phyloP scores from a whole-genome alignment of 2,329 filamentous ascomycete genomes.

The Paraconiothyrium brasiliense region DNA sequence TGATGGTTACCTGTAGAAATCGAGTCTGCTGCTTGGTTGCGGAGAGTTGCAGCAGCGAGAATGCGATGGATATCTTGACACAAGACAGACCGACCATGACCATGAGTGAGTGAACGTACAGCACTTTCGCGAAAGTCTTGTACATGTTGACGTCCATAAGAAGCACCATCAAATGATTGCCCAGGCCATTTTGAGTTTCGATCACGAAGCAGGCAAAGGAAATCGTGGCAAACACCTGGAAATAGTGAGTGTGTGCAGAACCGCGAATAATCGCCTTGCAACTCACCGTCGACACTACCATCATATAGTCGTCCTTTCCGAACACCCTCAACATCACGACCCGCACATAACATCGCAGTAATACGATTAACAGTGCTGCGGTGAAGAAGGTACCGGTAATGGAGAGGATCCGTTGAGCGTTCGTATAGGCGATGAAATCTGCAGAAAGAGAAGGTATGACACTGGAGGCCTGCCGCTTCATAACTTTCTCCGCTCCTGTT shows the following conservation, averaged over 20 bases:
- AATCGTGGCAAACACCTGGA: slow-evolving; percentile 24
- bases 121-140: slow-evolving; percentile 51
- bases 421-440: slow-evolving; percentile 49
- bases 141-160: slow-evolving; percentile 38
- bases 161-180: slow-evolving; percentile 55
- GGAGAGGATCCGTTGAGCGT: slow-evolving; percentile 51
- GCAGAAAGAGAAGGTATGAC: slow-evolving; percentile 27
- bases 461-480: slow-evolving; percentile 25
- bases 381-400: slow-evolving; percentile 53
- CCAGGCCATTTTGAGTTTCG: slow-evolving; percentile 58
- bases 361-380: slow-evolving; percentile 51
- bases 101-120: slow-evolving; percentile 57
- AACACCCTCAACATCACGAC: slow-evolving; percentile 57
- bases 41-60: slow-evolving; percentile 57
- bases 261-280: background rate
- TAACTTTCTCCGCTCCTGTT: slow-evolving; percentile 10
- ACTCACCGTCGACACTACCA: slow-evolving; percentile 54
- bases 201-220: slow-evolving; percentile 55
- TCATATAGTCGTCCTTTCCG: slow-evolving; percentile 61
- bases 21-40: slow-evolving; percentile 38
- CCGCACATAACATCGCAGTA: slow-evolving; percentile 59
- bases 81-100: slow-evolving; percentile 56
- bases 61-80: slow-evolving; percentile 60
- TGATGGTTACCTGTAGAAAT: slow-evolving; percentile 55
- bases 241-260: slow-evolving; percentile 10